These are phyloP conservation scores for Dactylellina sp. DNA, from an alignment of 2,329 filamentous ascomycete genomes.

Conservation along the genomic window DNA sequence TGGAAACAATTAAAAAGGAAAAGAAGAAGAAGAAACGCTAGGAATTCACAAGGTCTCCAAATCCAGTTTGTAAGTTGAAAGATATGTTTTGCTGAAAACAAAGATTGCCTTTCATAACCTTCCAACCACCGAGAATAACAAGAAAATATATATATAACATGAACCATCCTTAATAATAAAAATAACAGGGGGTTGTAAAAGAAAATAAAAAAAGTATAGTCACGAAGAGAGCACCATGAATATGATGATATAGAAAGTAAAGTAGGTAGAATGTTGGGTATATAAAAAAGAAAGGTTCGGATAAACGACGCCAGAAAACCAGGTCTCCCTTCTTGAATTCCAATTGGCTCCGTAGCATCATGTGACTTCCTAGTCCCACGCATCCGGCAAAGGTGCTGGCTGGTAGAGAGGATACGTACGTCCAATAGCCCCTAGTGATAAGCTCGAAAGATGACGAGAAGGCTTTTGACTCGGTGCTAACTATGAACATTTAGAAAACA, in stretches of 20 bases:
- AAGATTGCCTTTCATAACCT: no score
- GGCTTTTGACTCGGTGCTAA: not conserved
- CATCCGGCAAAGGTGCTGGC: not conserved
- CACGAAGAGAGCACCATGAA: not conserved
- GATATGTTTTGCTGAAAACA: no score
- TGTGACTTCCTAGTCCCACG: no score
- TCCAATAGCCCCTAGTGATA: not conserved
- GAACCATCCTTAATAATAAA: not conserved
- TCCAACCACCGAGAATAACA: not conserved
- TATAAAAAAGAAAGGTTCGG: not conserved
- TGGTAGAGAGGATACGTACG: not conserved
- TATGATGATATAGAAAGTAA: not conserved
- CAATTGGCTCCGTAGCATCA: no score
- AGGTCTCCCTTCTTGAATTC: no score
- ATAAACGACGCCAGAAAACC: no score
- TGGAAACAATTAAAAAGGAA: no score
- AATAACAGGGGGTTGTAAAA: not conserved
- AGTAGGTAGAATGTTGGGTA: not conserved
- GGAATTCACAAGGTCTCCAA: not conserved
- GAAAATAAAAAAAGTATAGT: not conserved
- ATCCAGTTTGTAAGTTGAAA: not conserved
- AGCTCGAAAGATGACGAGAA: not conserved
- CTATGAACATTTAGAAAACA: slow-evolving; percentile 9
- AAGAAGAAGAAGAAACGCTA: not conserved
- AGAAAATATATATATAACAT: not conserved